phyloP scores from a whole-genome alignment of 176 grass and related monocot species.

The Tillandsia fasciculata region DNA sequence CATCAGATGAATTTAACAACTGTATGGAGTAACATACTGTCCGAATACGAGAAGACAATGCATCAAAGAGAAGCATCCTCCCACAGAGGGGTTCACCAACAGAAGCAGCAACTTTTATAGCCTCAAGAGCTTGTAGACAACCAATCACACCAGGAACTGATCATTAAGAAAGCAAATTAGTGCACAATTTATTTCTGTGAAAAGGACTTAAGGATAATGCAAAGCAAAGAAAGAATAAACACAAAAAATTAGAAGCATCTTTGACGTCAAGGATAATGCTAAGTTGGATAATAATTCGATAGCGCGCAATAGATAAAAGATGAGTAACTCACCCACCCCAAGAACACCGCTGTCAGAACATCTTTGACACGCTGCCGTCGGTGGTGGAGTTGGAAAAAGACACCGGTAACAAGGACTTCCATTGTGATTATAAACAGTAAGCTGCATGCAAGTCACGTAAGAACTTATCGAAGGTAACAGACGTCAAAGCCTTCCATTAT shows the following conservation, averaged over 20 bases:
- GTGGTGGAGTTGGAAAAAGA: slow-evolving; percentile 86
- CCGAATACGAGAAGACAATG: slow-evolving; percentile 59
- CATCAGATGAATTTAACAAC: slow-evolving; percentile 8
- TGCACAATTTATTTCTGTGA: not conserved
- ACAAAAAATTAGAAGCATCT: not conserved
- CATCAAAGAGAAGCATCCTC: slow-evolving; percentile 92
- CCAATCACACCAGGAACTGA: slow-evolving; percentile 89
- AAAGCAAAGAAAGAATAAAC: no score
- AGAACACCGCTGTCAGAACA: slow-evolving; percentile 95
- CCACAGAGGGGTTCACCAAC: slow-evolving; percentile 84
- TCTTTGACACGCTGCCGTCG: slow-evolving; percentile 73
- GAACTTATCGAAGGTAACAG: slow-evolving; percentile 15
- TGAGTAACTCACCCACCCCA: slow-evolving; percentile 58
- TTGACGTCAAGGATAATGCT: not conserved
- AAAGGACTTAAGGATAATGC: no score
- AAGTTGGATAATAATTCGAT: not conserved
- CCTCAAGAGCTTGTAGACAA: slow-evolving; percentile 95
- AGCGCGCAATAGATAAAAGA: not conserved
- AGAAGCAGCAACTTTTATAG: slow-evolving; percentile 68
- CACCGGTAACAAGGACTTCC: slow-evolving; percentile 93
- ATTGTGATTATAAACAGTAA: slow-evolving; percentile 90
- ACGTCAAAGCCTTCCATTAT: slow-evolving; percentile 19
- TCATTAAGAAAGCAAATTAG: slow-evolving; percentile 24
- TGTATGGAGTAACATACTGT: slow-evolving; percentile 47
- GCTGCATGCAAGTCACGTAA: slow-evolving; percentile 37